These are phyloP conservation scores for Exophiala sp. DNA, from an alignment of 2,329 filamentous ascomycete species.

Conservation along the genomic window DNA sequence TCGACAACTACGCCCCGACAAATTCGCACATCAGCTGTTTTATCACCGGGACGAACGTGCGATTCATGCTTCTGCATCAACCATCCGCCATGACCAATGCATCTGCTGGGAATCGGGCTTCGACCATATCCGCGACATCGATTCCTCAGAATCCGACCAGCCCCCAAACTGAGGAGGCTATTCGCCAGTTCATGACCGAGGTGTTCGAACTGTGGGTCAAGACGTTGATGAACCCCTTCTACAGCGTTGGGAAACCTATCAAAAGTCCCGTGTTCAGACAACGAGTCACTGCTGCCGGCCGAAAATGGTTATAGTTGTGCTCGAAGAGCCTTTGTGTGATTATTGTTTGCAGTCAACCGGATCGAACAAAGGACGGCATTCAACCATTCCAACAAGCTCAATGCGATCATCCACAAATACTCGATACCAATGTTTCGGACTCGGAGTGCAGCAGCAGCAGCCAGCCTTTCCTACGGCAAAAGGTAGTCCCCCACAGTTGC, in stretches of 20 bases:
- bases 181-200: constrained; percentile 90
- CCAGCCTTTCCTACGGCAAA: no score
- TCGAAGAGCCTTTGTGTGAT: constrained; percentile 1
- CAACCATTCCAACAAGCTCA: not conserved
- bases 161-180: constrained; percentile 89
- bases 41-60: constrained; percentile 85
- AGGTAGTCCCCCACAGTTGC: no score
- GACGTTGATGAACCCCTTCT: constrained; percentile 96
- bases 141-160: constrained; percentile 81
- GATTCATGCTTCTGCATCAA: constrained; percentile 91
- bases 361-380: constrained; percentile 1
- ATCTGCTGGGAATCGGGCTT: constrained; percentile 34
- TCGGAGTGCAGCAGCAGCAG: not conserved
- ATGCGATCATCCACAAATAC: not conserved
- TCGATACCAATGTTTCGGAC: no score
- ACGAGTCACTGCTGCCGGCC: constrained; percentile 79
- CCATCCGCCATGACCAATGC: constrained; percentile 51
- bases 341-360: constrained; percentile 9
- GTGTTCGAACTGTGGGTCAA: constrained; percentile 98
- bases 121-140: constrained; percentile 54
- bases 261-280: constrained; percentile 80
- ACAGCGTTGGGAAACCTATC: constrained; percentile 78
- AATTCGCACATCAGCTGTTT: constrained; percentile 94
- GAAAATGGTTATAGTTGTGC: constrained; percentile 74
- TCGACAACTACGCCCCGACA: constrained; percentile 82